phyloP scores from a whole-genome alignment of 164 flowering plant species.

The Akebia trifoliata region DNA sequence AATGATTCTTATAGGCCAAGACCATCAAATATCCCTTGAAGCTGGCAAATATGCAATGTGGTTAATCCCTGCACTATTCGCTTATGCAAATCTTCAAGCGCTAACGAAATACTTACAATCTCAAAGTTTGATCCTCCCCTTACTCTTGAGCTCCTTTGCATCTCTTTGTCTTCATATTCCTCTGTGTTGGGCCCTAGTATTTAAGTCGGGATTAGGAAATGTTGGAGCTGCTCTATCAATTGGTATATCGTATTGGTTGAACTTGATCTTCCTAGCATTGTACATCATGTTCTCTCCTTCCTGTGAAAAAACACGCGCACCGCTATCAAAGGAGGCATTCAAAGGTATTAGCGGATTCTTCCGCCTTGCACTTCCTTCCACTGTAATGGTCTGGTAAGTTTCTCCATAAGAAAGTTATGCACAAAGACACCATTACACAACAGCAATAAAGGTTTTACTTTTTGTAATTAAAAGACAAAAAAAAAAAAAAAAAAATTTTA shows the following conservation, averaged over 20 bases:
- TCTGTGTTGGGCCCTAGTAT: constrained; percentile 50
- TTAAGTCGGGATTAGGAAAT: constrained; percentile 34
- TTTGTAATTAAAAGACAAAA: too few species aligned
- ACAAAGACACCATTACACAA: too few species aligned
- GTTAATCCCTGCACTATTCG: constrained; percentile 49
- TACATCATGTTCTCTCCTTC: constrained; percentile 38
- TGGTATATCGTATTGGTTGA: constrained; percentile 42
- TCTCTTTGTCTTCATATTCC: constrained; percentile 35
- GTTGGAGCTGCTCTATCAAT: constrained; percentile 47
- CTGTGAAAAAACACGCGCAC: constrained; percentile 56
- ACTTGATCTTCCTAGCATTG: constrained; percentile 31
- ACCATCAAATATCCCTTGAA: constrained; percentile 43
- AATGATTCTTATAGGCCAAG: constrained; percentile 46
- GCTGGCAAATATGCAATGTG: constrained; percentile 43
- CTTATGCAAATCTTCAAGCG: constrained; percentile 44
- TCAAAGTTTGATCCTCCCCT: constrained; percentile 42
- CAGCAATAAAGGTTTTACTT: not conserved
- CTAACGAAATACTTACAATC: constrained; percentile 36
- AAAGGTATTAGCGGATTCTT: constrained; percentile 53
- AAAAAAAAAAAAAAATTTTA: too few species aligned
- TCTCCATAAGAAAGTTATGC: too few species aligned
- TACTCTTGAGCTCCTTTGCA: constrained; percentile 37
- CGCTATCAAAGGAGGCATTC: constrained; percentile 55
- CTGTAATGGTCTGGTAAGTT: constrained; percentile 74
- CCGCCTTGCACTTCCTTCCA: constrained; percentile 73